A percentile compares a stretch with the other conserved stretches of the same genome.
Conservation (phyloP, 225 moss, liverwort and hornwort genomes). For the Antitrichia curtipendula region DNA sequence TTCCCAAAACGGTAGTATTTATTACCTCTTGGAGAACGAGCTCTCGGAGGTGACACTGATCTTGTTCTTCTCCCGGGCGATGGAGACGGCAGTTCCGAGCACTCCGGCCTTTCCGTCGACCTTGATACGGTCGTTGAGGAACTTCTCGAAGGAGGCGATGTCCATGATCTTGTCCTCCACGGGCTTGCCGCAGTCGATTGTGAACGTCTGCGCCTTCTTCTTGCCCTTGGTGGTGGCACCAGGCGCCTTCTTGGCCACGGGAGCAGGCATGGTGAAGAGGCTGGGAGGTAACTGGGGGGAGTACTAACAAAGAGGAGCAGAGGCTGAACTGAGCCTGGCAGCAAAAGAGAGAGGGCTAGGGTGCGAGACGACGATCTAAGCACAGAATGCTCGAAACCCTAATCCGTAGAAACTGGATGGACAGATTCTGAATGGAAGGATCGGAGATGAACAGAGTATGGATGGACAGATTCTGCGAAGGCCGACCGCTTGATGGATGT, state of each 20-base stretch:
- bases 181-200: conserved; percentile 82
- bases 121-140: conserved; percentile 73
- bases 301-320: not conserved
- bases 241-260: conserved; percentile 21
- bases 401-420: not conserved
- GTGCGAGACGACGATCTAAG: not conserved
- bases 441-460: not conserved
- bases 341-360: not conserved
- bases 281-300: not conserved
- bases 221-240: conserved; percentile 34
- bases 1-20: too few relatives aligned
- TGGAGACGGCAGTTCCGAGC: conserved; percentile 52
- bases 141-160: conserved; percentile 84
- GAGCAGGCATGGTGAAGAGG: conserved; percentile 19
- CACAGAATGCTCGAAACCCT: not conserved
- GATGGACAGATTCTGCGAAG: not conserved
- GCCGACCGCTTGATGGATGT: not conserved
- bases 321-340: not conserved
- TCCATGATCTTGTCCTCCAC: conserved; percentile 95
- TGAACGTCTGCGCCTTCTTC: conserved; percentile 75
- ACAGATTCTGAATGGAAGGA: not conserved
- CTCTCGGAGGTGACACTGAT: conserved; percentile 74
- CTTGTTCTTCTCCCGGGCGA: conserved; percentile 74
- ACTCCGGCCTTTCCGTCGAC: conserved; percentile 78
- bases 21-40: conserved; percentile 69